These are phyloP conservation scores for Sungouiozyma intestinalis DNA, from an alignment of 805 yeast genomes.

Conservation along the genomic window DNA sequence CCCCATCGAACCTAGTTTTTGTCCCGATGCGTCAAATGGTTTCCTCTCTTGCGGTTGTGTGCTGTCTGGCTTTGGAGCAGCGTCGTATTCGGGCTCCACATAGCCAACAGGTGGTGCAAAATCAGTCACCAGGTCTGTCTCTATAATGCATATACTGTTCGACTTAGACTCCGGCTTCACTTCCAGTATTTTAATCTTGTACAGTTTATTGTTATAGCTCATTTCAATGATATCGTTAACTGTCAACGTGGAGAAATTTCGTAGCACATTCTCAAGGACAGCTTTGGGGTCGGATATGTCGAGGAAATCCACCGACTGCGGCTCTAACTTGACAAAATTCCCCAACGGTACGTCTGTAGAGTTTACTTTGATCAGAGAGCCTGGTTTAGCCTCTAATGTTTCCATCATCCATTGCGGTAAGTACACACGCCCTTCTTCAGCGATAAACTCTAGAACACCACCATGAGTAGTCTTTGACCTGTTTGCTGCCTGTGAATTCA, in stretches of 20 bases:
- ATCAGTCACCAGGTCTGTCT: constrained; percentile 92
- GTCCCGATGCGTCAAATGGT: constrained; percentile 24
- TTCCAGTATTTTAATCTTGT: constrained; percentile 74
- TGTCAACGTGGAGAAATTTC: constrained; percentile 82
- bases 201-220: constrained; percentile 67
- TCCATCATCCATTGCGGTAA: constrained; percentile 95
- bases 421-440: constrained; percentile 93
- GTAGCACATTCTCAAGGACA: constrained; percentile 80
- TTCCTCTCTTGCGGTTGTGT: constrained; percentile 13
- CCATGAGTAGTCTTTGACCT: constrained; percentile 51
- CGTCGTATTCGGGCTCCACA: constrained; percentile 71
- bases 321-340: constrained; percentile 81
- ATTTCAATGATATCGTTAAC: constrained; percentile 76
- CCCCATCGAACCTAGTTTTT: constrained; percentile 61
- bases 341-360: constrained; percentile 78
- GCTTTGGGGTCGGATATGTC: constrained; percentile 95
- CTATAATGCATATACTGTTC: constrained; percentile 83
- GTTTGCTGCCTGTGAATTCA: constrained; percentile 43
- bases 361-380: constrained; percentile 63
- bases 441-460: constrained; percentile 91
- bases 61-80: constrained; percentile 19
- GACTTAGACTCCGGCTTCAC: constrained; percentile 62
- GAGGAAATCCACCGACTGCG: constrained; percentile 84
- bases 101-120: constrained; percentile 98
- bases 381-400: constrained; percentile 62